phyloP scores from a whole-genome alignment of 2,329 filamentous ascomycete species.

The Pseudomassariella vexata region DNA sequence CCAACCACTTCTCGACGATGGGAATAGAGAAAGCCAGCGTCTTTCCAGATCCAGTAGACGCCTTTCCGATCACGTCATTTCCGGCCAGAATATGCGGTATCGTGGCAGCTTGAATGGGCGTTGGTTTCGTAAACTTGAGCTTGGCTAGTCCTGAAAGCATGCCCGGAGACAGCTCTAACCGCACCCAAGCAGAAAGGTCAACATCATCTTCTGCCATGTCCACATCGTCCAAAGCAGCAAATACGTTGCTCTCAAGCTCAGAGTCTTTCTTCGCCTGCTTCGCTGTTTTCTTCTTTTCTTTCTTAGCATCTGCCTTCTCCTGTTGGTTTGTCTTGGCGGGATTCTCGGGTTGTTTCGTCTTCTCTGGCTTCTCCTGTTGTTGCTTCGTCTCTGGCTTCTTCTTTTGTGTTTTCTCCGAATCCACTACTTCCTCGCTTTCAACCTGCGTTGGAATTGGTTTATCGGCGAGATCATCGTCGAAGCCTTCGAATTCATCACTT shows the following conservation, averaged over 20 bases:
- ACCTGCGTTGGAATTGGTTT: constrained; percentile 7
- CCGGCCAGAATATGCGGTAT: constrained; percentile 81
- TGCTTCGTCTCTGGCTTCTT: constrained; percentile 23
- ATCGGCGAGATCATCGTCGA: constrained; percentile 44
- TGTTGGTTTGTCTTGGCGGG: constrained; percentile 14
- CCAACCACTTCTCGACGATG: constrained; percentile 77
- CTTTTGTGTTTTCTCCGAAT: constrained; percentile 17
- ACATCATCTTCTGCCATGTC: constrained; percentile 53
- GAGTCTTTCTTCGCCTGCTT: constrained; percentile 29
- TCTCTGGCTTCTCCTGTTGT: constrained; percentile 13
- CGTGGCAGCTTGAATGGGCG: constrained; percentile 69
- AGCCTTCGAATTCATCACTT: constrained; percentile 59
- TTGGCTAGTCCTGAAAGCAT: constrained; percentile 70
- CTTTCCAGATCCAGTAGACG: constrained; percentile 93
- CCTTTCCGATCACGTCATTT: constrained; percentile 91
- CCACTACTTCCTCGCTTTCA: background rate
- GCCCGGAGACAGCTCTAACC: constrained; percentile 65
- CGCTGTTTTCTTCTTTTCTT: constrained; percentile 23
- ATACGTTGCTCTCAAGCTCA: constrained; percentile 42
- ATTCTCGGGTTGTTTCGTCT: too few relatives aligned
- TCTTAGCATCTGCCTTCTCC: constrained; percentile 20
- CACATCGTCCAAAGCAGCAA: constrained; percentile 49
- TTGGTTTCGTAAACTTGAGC: constrained; percentile 75
- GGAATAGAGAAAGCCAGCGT: constrained; percentile 93
- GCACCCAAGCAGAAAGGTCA: constrained; percentile 74